phyloP scores from a whole-genome alignment of 192 early-diverging fungal species.

The Umbelopsis ramanniana region DNA sequence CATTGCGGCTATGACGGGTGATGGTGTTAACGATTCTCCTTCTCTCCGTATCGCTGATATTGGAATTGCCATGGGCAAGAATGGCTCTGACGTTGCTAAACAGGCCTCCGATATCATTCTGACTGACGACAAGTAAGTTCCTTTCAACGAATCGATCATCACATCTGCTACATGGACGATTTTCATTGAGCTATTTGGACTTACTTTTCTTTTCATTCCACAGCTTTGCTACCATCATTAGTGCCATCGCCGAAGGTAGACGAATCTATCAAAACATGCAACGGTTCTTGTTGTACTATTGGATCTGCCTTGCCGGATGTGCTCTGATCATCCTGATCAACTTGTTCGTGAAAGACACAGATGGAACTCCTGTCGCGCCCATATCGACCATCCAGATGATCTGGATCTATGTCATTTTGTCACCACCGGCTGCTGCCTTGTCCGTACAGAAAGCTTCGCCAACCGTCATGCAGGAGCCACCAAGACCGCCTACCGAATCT shows the following conservation, averaged over 20 bases:
- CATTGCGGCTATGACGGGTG: conserved; percentile 91
- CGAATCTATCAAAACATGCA: conserved; percentile 82
- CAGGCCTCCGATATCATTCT: conserved; percentile 90
- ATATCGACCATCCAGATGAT: conserved; percentile 80
- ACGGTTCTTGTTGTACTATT: conserved; percentile 66
- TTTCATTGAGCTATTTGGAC: no score
- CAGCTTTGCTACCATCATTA: conserved; percentile 77
- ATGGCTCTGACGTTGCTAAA: conserved; percentile 94
- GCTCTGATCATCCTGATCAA: conserved; percentile 71
- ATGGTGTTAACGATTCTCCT: conserved; percentile 71
- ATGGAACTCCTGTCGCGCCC: conserved; percentile 66
- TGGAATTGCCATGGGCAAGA: conserved; percentile 77
- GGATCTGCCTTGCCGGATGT: conserved; percentile 51
- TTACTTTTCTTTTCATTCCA: not conserved
- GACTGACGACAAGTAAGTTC: conserved; percentile 65
- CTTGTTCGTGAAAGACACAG: conserved; percentile 64
- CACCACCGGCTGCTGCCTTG: conserved; percentile 75
- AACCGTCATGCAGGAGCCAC: conserved; percentile 76
- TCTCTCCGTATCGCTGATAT: conserved; percentile 47
- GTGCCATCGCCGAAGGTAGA: conserved; percentile 78
- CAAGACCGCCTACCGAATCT: conserved; percentile 62
- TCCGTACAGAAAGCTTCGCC: conserved; percentile 68
- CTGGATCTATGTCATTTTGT: conserved; percentile 75
- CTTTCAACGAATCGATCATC: not conserved
- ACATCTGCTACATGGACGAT: no score